A percentile compares a stretch with the other conserved stretches of the same genome.
These are phyloP conservation scores for Entophlyctis luteolus DNA, from an alignment of 192 early-diverging fungal genomes.

Conservation along the genomic window DNA sequence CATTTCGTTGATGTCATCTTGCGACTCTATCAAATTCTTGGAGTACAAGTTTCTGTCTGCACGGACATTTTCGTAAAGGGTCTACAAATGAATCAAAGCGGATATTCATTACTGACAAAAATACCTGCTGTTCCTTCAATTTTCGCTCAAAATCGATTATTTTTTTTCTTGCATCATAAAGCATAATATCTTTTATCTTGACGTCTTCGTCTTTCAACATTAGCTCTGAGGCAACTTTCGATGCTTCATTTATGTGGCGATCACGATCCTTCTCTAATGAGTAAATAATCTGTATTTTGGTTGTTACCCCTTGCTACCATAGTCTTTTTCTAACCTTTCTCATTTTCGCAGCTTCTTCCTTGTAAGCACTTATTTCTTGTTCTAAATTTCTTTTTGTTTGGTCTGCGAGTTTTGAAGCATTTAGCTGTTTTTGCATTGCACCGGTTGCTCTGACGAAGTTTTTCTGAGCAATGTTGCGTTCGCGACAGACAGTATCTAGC, in stretches of 20 bases:
- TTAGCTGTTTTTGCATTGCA: slow-evolving; percentile 52
- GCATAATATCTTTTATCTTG: slow-evolving; percentile 57
- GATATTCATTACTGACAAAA: not conserved
- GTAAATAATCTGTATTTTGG: slow-evolving; percentile 45
- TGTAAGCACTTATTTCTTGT: slow-evolving; percentile 56
- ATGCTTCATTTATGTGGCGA: slow-evolving; percentile 46
- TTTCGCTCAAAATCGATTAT: slow-evolving; percentile 56
- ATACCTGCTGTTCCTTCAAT: slow-evolving; percentile 57
- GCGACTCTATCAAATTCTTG: slow-evolving; percentile 56
- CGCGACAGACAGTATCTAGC: slow-evolving; percentile 44
- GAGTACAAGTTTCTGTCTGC: slow-evolving; percentile 60
- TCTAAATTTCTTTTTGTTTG: slow-evolving; percentile 58
- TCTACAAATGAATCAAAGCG: slow-evolving; percentile 26
- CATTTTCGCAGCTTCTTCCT: slow-evolving; percentile 62
- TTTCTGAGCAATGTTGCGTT: slow-evolving; percentile 58
- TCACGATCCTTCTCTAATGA: slow-evolving; percentile 59
- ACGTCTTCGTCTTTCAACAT: slow-evolving; percentile 49
- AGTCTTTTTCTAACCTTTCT: slow-evolving; percentile 40
- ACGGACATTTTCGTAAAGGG: slow-evolving; percentile 57
- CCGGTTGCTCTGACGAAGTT: slow-evolving; percentile 54
- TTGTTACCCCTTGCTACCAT: not conserved
- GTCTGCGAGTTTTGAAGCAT: slow-evolving; percentile 52
- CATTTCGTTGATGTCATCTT: slow-evolving; percentile 63
- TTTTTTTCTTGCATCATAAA: slow-evolving; percentile 59
- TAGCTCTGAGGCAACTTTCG: slow-evolving; percentile 27